Conservation (phyloP, 2,329 filamentous ascomycete genomes). For the Endothia cerciana region DNA sequence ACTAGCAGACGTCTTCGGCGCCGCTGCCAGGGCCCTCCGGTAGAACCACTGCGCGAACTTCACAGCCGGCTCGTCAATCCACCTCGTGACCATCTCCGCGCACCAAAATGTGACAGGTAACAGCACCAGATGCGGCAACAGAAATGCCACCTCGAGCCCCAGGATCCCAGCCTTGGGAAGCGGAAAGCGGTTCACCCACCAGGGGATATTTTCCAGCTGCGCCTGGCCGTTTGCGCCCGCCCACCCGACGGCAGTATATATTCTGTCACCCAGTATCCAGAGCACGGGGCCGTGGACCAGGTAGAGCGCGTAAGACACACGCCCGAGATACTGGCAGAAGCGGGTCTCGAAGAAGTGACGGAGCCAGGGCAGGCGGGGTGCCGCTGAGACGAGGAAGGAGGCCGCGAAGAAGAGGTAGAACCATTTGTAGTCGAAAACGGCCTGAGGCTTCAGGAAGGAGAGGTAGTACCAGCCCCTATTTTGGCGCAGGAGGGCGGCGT, state of each 20-base stretch:
- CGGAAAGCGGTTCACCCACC: constrained; percentile 61
- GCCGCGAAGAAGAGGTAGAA: constrained; percentile 69
- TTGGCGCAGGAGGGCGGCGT: constrained; percentile 53
- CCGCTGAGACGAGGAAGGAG: constrained; percentile 56
- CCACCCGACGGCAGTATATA: constrained; percentile 67
- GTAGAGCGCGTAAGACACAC: constrained; percentile 66
- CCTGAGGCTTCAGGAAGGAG: constrained; percentile 66
- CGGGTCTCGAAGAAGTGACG: constrained; percentile 61
- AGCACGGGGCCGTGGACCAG: constrained; percentile 67
- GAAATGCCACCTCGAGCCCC: constrained; percentile 64
- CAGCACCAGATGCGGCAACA: constrained; percentile 62
- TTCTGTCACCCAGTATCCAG: constrained; percentile 61
- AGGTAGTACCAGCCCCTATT: constrained; percentile 65
- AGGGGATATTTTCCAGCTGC: constrained; percentile 54
- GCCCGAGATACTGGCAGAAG: constrained; percentile 65
- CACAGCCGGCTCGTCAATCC: constrained; percentile 64
- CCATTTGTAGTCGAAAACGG: constrained; percentile 69
- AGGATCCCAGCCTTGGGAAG: constrained; percentile 59
- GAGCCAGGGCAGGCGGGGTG: constrained; percentile 62
- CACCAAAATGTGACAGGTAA: constrained; percentile 62
- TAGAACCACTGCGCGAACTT: constrained; percentile 62
- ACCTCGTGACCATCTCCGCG: constrained; percentile 59
- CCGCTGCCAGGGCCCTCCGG: constrained; percentile 44
- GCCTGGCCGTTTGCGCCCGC: constrained; percentile 48
- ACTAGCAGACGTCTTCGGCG: background rate